phyloP scores from a whole-genome alignment of 2,329 filamentous ascomycete species.

The Fonsecaea erecta region DNA sequence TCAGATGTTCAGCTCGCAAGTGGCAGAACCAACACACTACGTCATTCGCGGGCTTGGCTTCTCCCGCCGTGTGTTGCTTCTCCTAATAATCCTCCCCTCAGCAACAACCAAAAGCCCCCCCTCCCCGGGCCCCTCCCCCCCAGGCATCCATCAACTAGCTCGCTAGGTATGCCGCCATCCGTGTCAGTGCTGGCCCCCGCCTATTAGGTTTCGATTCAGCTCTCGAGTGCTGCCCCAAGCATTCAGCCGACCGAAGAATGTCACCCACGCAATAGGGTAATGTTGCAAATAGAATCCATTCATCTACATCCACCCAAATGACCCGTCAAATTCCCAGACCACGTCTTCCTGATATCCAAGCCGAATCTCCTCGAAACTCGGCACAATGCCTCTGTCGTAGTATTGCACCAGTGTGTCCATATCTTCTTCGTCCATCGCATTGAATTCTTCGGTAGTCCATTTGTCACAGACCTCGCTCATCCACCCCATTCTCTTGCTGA shows the following conservation, averaged over 20 bases:
- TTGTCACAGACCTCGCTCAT: conserved; percentile 90
- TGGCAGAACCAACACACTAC: conserved; percentile 1
- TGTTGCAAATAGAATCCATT: not conserved
- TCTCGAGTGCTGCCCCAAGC: not conserved
- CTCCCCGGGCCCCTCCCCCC: not conserved
- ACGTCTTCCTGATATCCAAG: conserved; percentile 29
- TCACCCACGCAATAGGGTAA: not conserved
- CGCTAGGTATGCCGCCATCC: not conserved
- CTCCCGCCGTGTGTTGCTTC: not conserved
- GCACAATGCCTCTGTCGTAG: conserved; percentile 58
- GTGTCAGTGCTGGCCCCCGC: not conserved
- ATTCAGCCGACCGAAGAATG: not conserved
- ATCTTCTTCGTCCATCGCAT: conserved; percentile 77
- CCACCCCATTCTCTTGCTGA: conserved; percentile 57
- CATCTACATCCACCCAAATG: conserved; percentile 36
- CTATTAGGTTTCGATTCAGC: not conserved
- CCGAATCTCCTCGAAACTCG: conserved; percentile 45
- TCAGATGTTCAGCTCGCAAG: not conserved
- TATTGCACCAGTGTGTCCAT: conserved; percentile 83
- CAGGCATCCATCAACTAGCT: no score
- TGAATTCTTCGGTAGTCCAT: conserved; percentile 84
- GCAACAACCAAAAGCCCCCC: not conserved
- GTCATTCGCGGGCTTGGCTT: not conserved
- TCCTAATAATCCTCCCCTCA: no score
- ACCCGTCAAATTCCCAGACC: conserved; percentile 38